Percentiles rank a stretch among this genome's conserved stretches.
phyloP scores from a whole-genome alignment of 2,329 filamentous ascomycete genomes.

The Akanthomyces uredinophilus region DNA sequence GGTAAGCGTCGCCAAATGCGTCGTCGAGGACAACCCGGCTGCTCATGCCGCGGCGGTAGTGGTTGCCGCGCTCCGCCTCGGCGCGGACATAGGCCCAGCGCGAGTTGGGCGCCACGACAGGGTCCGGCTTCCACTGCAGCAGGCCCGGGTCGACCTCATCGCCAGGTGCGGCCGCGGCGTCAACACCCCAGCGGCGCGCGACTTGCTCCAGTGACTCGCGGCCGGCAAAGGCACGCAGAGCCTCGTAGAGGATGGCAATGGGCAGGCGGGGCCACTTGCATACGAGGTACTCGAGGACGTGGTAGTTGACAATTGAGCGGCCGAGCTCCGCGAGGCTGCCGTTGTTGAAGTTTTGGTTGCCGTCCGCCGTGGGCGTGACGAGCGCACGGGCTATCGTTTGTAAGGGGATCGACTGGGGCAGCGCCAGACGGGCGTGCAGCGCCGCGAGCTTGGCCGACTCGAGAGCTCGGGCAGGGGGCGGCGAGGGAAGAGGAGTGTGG shows the following conservation, averaged over 20 bases:
- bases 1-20: slow-evolving; percentile 66
- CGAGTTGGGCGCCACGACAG: slow-evolving; percentile 40
- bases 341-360: slow-evolving; percentile 81
- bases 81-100: slow-evolving; percentile 49
- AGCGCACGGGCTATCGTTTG: slow-evolving; percentile 82
- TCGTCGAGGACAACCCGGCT: slow-evolving; percentile 78
- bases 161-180: slow-evolving; percentile 79
- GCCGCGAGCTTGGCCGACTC: slow-evolving; percentile 85
- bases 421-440: slow-evolving; percentile 80
- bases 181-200: slow-evolving; percentile 84
- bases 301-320: slow-evolving; percentile 77
- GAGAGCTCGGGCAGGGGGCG: slow-evolving; percentile 60
- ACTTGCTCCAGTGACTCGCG: slow-evolving; percentile 67
- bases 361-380: slow-evolving; percentile 79
- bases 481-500: slow-evolving; percentile 57
- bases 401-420: slow-evolving; percentile 76
- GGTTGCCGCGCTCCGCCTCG: slow-evolving; percentile 41
- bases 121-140: slow-evolving; percentile 66
- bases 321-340: slow-evolving; percentile 75
- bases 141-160: slow-evolving; percentile 88
- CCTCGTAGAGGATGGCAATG: slow-evolving; percentile 78
- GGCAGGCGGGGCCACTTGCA: slow-evolving; percentile 88
- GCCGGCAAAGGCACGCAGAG: slow-evolving; percentile 79
- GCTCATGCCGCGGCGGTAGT: slow-evolving; percentile 62
- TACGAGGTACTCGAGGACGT: slow-evolving; percentile 81